Base-by-base conservation (phyloP, 176 grass and related monocot species). In the Carex myosuroides region DNA sequence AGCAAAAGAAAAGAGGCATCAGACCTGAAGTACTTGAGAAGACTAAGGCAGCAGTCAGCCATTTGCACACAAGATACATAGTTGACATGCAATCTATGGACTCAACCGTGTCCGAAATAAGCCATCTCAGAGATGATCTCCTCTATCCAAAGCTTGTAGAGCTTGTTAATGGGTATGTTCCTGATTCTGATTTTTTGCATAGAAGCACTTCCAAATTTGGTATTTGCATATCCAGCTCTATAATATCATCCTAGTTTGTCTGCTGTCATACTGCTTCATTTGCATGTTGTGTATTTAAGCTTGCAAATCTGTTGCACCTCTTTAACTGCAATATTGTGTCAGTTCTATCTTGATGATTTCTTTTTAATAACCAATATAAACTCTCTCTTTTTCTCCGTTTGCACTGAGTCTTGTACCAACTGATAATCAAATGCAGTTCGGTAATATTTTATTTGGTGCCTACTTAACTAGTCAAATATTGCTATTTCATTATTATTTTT, bases 21-120 rank as follows among this genome's bases (percentile, higher is more conserved):
- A 66, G 68, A 32, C 24, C 83, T 3, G 56, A 77, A 50, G 79
- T 81, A 77, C 41, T 85, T 55, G 88, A 86, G 66, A 85, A 76
- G 64, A 77, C 84, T 26, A 83, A 89, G 73, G 69, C 84, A 32
- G 83, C 79, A 26, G 88, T 89, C 30, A 82, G 78, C 52, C 84
- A 89, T 70, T 76, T 89, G 66, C 84, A 89, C 64, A 89, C 79
- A 4, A 81, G 88, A 86, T 89, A 86, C 59, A 82, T 86, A 67
- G 88, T 89, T 30, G 88, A 89, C 53, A 89, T 85, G 66, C 78
- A 89, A 50, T 89, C 88, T 11, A 86, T 89, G 88, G 84, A 89
- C 81, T 86, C 88, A 32, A 89, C 79, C 17, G 84, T 89, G 59
- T 83, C 79, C 6, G 88, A 89, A 83, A 83, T 89, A 60, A 89